Evolutionary conservation across 106 monocot genomes (phyloP), one percentile per base, ranked within the genome.

Genomic region (Ottelia alismoides): DNA sequence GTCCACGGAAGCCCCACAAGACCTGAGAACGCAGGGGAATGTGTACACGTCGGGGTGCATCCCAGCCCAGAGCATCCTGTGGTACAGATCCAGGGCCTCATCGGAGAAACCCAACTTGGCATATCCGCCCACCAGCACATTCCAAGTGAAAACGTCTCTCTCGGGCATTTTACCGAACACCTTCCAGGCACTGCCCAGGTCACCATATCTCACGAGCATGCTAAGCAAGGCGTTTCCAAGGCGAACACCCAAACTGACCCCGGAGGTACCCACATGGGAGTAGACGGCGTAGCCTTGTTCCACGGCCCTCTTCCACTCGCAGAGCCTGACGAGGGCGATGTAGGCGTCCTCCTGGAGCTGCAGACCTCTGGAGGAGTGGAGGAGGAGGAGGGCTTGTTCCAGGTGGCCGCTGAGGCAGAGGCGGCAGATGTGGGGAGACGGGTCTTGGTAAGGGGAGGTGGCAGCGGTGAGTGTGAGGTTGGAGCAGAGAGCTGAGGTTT

Each of bases 61-160:
- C 9, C 84, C 83, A 0, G 68, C 73, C 81, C 81, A 81, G 0
- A 84, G 11, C 94, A 96, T 96, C 53, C 78, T 51, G 14, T 72
- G 62, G 55, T 78, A 87, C 69, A 85, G 64, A 63, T 75, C 72
- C 68, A 89, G 45, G 2, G 85, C 84, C 62, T 85, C 84, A 0
- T 85, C 85, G 19, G 78, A 70, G 52, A 71, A 78, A 0, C 88
- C 89, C 1, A 61, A 50, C 61, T 85, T 81, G 0, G 72, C 82
- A 30, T 85, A 85, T 14, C 85, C 85, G n/a, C 78, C 72, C 25
- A 89, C 40, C 74, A 96, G 74, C 22, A 89, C 66, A 46, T 89
- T 96, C 96, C 89, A 98, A 27, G 89, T 79, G 40, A 89, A 89
- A 43, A 85, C 68, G 57, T 89, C 82, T 27, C 84, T 70, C 23